These are phyloP conservation scores for Populus hybrid DNA, from an alignment of 441 rosid genomes.

Conservation along the genomic window DNA sequence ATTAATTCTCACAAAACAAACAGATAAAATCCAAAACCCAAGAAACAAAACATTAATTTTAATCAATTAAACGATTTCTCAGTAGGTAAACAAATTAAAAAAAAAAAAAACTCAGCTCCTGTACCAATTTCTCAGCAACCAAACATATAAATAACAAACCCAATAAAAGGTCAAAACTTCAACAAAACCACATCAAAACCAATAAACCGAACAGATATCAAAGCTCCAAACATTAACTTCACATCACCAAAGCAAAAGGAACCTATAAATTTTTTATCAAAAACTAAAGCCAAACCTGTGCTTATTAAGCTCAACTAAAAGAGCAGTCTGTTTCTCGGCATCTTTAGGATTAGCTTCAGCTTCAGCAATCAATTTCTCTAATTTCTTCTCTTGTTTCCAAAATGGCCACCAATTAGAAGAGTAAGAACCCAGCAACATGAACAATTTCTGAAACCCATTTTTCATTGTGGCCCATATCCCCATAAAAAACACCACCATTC, in stretches of 20 bases:
- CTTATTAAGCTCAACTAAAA: slow-evolving; percentile 82
- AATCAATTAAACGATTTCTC: neutral
- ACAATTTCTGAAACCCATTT: slow-evolving; percentile 44
- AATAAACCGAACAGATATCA: neutral
- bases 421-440: slow-evolving; percentile 17
- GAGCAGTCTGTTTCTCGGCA: slow-evolving; percentile 57
- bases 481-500: slow-evolving; percentile 49
- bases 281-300: slow-evolving; percentile 45
- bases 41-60: too few species aligned
- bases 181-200: neutral
- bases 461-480: slow-evolving; percentile 55
- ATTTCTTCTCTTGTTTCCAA: slow-evolving; percentile 68
- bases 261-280: neutral
- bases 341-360: slow-evolving; percentile 90
- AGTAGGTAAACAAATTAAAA: neutral
- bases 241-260: neutral
- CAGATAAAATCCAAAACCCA: neutral
- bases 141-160: neutral
- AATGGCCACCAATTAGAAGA: slow-evolving; percentile 72
- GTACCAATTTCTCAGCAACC: neutral
- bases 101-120: neutral
- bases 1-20: neutral
- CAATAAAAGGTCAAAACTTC: neutral
- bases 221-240: neutral
- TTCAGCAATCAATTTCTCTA: slow-evolving; percentile 69